phyloP scores from a whole-genome alignment of 345 rosid species.

The Tarenaya hassleriana region DNA sequence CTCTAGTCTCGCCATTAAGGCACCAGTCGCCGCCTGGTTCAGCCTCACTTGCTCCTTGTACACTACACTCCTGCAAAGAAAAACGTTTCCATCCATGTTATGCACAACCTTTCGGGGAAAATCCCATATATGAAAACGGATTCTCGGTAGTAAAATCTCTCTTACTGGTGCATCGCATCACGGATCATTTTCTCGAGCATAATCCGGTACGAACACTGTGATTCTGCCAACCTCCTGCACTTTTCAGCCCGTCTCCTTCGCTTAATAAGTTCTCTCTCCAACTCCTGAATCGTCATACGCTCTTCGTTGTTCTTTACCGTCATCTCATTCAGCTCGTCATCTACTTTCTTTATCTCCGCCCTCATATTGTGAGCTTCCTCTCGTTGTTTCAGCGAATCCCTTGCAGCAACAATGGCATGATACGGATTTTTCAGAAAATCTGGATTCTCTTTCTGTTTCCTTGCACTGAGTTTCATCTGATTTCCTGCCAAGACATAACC shows the following conservation, averaged over 20 bases:
- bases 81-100: background rate
- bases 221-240: conserved; percentile 89
- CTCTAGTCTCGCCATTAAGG: conserved; percentile 86
- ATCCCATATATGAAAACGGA: conserved; percentile 1
- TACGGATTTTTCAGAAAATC: conserved; percentile 57
- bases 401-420: conserved; percentile 73
- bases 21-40: conserved; percentile 76
- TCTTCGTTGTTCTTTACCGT: conserved; percentile 61
- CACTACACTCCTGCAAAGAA: conserved; percentile 67
- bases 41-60: conserved; percentile 90
- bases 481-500: conserved; percentile 30
- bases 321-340: conserved; percentile 54
- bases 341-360: conserved; percentile 50
- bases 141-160: conserved; percentile 2
- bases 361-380: conserved; percentile 63
- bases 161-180: conserved; percentile 99
- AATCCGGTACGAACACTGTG: conserved; percentile 76
- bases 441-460: conserved; percentile 72
- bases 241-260: conserved; percentile 85
- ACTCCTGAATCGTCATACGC: conserved; percentile 57
- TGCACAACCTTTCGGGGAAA: background rate
- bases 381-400: conserved; percentile 71
- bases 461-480: conserved; percentile 34
- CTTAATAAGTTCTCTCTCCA: conserved; percentile 65
- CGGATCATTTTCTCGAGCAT: conserved; percentile 94